These are phyloP conservation scores for Coemansia sp. DNA, from an alignment of 192 early-diverging fungal species.

Conservation along the genomic window DNA sequence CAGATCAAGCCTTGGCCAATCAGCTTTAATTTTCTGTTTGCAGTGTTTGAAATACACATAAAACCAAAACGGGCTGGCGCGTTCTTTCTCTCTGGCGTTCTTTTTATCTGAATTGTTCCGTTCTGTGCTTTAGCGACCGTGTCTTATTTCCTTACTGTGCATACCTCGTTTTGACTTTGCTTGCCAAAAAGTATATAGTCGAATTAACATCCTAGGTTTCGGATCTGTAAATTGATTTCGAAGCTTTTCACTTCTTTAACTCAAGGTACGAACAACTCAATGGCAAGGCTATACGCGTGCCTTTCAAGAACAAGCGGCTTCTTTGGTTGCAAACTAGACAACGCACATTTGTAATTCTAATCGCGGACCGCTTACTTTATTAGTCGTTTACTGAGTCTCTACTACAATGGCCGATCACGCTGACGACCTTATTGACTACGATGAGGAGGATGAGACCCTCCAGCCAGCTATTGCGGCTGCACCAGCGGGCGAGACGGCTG, in stretches of 20 bases:
- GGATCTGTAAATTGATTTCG: neutral
- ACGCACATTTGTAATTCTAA: neutral
- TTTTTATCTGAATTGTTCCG: neutral
- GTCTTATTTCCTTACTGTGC: neutral
- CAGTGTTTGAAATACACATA: neutral
- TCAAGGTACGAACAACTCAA: neutral
- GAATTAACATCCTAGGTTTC: neutral
- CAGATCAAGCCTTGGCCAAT: neutral
- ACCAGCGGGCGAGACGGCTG: slow-evolving; percentile 38
- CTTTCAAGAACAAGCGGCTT: neutral
- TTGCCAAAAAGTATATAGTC: neutral
- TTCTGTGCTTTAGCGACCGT: neutral
- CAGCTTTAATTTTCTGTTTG: neutral
- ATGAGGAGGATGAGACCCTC: slow-evolving; percentile 80
- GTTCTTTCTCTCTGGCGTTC: neutral
- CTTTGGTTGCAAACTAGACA: neutral
- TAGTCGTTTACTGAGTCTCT: neutral
- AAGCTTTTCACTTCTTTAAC: neutral
- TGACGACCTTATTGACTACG: slow-evolving; percentile 96
- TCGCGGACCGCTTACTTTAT: neutral
- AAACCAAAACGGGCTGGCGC: neutral
- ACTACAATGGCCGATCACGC: slow-evolving; percentile 62
- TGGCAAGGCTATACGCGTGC: neutral
- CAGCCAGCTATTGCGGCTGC: slow-evolving; percentile 54
- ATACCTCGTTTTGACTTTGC: neutral